phyloP scores from a whole-genome alignment of 805 yeast genomes.

The Kregervanrija delftensis region DNA sequence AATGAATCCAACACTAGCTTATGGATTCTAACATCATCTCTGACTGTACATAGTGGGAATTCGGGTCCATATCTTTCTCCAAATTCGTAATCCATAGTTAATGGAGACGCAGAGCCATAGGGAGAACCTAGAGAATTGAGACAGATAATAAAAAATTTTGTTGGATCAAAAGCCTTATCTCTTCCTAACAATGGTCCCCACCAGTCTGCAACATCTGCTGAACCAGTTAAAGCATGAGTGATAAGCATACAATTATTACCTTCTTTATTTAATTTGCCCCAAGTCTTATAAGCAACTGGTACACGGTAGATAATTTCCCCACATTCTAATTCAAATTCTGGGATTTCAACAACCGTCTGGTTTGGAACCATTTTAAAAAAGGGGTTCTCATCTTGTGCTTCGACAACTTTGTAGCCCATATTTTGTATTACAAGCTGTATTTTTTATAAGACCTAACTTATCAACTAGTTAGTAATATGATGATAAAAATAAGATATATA shows the following conservation, averaged over 20 bases:
- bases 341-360: constrained; percentile 75
- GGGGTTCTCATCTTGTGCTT: constrained; percentile 54
- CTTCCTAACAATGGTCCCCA: constrained; percentile 95
- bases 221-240: constrained; percentile 94
- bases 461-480: constrained; percentile 1
- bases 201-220: constrained; percentile 95
- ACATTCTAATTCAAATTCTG: constrained; percentile 69
- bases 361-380: constrained; percentile 63
- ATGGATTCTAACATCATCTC: constrained; percentile 86
- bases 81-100: constrained; percentile 71
- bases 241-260: constrained; percentile 80
- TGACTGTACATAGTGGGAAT: constrained; percentile 88
- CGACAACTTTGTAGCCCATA: constrained; percentile 32
- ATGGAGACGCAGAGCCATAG: constrained; percentile 91
- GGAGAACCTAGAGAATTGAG: constrained; percentile 94
- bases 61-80: constrained; percentile 85
- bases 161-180: constrained; percentile 84
- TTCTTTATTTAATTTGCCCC: constrained; percentile 76
- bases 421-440: constrained; percentile 1
- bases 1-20: constrained; percentile 68
- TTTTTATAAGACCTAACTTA: neutral
- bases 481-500: constrained; percentile 22
- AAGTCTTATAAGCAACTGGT: constrained; percentile 92
- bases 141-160: constrained; percentile 79
- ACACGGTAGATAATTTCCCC: constrained; percentile 67